phyloP scores from a whole-genome alignment of 2,329 filamentous ascomycete species.

The Microdochium bolleyi region DNA sequence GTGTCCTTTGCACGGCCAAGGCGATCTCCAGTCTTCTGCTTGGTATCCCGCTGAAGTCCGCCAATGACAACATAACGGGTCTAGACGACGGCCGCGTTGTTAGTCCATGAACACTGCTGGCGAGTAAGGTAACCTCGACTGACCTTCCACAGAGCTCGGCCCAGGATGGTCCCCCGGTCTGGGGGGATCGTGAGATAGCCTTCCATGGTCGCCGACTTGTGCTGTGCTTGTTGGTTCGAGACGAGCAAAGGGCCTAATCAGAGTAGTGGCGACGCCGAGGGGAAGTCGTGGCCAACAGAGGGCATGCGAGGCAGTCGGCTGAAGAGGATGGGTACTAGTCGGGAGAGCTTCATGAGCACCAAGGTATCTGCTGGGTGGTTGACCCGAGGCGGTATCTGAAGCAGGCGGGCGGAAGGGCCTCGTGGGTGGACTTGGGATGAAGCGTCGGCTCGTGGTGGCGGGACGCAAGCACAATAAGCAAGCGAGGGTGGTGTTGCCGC shows the following conservation, averaged over 20 bases:
- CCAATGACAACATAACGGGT: conserved; percentile 53
- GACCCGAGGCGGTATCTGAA: too few species aligned
- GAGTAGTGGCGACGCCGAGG: too few species aligned
- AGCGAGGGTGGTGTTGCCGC: background rate
- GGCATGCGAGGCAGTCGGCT: too few species aligned
- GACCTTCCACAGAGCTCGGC: conserved; percentile 46
- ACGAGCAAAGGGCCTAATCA: too few species aligned
- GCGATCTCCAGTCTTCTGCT: conserved; percentile 9
- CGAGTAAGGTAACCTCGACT: conserved; percentile 2
- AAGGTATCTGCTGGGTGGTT: too few species aligned
- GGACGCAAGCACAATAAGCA: background rate
- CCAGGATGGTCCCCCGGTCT: conserved; percentile 42
- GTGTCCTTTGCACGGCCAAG: conserved; percentile 26
- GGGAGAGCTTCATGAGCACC: too few species aligned
- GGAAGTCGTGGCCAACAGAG: too few species aligned
- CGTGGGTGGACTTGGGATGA: too few species aligned
- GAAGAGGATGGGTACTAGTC: too few species aligned
- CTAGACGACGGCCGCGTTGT: conserved; percentile 25
- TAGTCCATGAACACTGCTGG: conserved; percentile 4
- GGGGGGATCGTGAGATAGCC: conserved; percentile 40
- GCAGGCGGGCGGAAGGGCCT: too few species aligned
- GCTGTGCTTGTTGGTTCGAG: background rate
- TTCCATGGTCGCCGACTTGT: conserved; percentile 29
- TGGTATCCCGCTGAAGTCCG: conserved; percentile 23
- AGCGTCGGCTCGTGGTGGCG: background rate